Percentiles rank a stretch among this genome's conserved stretches.
Conservation (phyloP, 352 stramenopile genomes). For the Pythium utonaiense region DNA sequence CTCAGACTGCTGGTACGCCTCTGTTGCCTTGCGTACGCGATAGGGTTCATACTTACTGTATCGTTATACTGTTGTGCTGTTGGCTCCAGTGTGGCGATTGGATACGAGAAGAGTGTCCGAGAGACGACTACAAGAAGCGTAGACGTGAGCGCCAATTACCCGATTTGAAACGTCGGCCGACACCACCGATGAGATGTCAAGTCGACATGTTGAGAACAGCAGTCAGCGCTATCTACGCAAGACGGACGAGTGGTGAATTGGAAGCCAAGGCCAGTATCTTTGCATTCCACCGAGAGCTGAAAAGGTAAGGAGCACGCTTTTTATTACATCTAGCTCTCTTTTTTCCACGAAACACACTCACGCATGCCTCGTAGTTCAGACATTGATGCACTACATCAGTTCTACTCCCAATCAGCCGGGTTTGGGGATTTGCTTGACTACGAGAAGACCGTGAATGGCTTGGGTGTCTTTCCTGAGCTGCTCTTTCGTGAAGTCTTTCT, state of each 20-base stretch:
- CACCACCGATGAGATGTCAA: slow-evolving; percentile 34
- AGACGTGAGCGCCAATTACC: slow-evolving; percentile 43
- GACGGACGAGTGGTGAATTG: slow-evolving; percentile 53
- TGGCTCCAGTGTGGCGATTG: slow-evolving; percentile 51
- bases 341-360: too few species aligned
- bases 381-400: slow-evolving; percentile 46
- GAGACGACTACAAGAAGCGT: slow-evolving; percentile 51
- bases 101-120: slow-evolving; percentile 33
- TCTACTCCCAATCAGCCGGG: slow-evolving; percentile 39
- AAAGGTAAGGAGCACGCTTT: slow-evolving; percentile 37
- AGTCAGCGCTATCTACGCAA: slow-evolving; percentile 60
- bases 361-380: slow-evolving; percentile 42
- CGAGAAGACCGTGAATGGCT: slow-evolving; percentile 35
- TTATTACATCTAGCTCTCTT: not conserved
- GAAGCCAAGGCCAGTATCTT: slow-evolving; percentile 52
- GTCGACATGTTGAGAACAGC: slow-evolving; percentile 52
- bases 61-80: too few species aligned
- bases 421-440: slow-evolving; percentile 64
- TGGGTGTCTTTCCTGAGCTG: slow-evolving; percentile 66
- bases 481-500: slow-evolving; percentile 85
- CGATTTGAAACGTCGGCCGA: slow-evolving; percentile 26
- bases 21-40: too few species aligned
- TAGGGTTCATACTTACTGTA: too few species aligned
- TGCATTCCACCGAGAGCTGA: slow-evolving; percentile 77
- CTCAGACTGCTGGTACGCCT: slow-evolving; percentile 57